phyloP scores from a whole-genome alignment of 257 asterid genomes.

The Solanum bukasovii region DNA sequence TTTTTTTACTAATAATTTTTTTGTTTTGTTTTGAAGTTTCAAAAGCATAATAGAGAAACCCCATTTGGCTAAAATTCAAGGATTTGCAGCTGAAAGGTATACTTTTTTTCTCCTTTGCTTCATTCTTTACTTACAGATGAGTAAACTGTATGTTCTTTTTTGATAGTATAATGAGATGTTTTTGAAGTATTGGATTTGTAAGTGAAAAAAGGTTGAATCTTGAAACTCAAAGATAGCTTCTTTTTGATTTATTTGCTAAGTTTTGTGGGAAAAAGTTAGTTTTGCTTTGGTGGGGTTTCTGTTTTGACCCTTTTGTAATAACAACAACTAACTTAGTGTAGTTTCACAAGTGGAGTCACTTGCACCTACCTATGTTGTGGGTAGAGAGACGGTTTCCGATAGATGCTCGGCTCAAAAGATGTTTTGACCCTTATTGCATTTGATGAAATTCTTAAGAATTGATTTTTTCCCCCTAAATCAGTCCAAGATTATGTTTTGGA shows the following conservation, averaged over 20 bases:
- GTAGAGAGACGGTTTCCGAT: background rate
- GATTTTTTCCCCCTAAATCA: background rate
- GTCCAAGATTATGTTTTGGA: background rate
- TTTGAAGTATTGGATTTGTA: background rate
- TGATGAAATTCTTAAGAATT: background rate
- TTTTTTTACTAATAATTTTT: background rate
- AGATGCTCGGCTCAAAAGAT: background rate
- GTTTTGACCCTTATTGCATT: background rate
- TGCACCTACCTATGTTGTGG: background rate
- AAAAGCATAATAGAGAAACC: background rate
- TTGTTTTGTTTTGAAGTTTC: background rate
- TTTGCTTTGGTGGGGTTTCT: background rate
- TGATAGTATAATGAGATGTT: background rate
- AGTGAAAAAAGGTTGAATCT: background rate
- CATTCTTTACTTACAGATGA: background rate
- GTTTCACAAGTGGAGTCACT: background rate
- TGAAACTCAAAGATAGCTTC: background rate
- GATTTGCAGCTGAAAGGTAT: background rate
- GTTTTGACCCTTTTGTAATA: background rate
- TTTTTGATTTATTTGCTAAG: background rate
- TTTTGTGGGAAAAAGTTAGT: background rate
- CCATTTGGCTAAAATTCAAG: background rate
- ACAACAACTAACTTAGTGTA: fast-evolving
- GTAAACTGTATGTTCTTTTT: background rate
- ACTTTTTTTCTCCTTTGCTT: background rate